These are phyloP conservation scores for Hypoxylon intermedium DNA, from an alignment of 495 filamentous ascomycete genomes.

Conservation along the genomic window DNA sequence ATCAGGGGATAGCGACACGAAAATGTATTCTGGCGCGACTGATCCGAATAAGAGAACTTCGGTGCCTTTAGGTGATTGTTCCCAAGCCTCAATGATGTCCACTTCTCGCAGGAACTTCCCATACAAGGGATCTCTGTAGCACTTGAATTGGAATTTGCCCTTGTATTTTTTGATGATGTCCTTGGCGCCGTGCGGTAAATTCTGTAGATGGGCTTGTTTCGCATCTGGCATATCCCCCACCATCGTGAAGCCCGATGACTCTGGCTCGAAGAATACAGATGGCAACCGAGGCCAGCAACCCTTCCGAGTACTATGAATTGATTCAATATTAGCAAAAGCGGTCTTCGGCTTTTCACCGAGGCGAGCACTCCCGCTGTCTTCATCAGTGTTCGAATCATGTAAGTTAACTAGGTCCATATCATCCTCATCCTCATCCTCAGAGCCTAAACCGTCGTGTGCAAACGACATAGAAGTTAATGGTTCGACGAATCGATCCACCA, in stretches of 20 bases:
- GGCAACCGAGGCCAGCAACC: constrained; percentile 37
- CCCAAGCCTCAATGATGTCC: constrained; percentile 49
- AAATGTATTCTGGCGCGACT: constrained; percentile 42
- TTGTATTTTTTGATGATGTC: constrained; percentile 41
- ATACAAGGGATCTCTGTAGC: constrained; percentile 48
- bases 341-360: not conserved
- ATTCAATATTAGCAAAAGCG: constrained; percentile 1
- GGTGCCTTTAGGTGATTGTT: constrained; percentile 44
- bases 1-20: constrained; percentile 46
- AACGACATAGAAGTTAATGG: constrained; percentile 27
- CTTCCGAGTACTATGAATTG: constrained; percentile 8
- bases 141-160: constrained; percentile 28
- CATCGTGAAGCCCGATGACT: constrained; percentile 43
- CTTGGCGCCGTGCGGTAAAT: constrained; percentile 44
- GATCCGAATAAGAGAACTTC: constrained; percentile 35
- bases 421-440: constrained; percentile 26
- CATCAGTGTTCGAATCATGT: constrained; percentile 1
- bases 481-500: constrained; percentile 17
- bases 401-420: constrained; percentile 5
- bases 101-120: constrained; percentile 47
- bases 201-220: constrained; percentile 39
- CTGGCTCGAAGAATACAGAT: constrained; percentile 38
- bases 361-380: constrained; percentile 2
- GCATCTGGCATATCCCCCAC: constrained; percentile 44
- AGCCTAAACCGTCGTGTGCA: constrained; percentile 12